Evolutionary conservation across 1,284 basidiomycete species (phyloP).

Genomic region (Sporisorium graminicola): DNA sequence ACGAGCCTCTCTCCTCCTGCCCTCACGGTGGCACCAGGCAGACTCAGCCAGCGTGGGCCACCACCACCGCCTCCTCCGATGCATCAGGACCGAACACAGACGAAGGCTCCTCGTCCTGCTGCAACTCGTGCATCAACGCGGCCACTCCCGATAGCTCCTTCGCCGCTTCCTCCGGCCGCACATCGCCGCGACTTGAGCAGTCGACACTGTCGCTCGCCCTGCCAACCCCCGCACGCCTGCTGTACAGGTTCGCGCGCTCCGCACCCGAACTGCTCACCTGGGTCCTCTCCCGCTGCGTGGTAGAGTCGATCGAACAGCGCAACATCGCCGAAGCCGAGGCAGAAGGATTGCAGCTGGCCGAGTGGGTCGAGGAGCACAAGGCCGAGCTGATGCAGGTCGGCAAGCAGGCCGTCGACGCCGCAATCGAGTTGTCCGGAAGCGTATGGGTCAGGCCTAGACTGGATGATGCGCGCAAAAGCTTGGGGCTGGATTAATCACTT

Average conservation of each 20-base stretch:
- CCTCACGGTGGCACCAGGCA: background rate
- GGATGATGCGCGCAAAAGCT: slow-evolving; percentile 58
- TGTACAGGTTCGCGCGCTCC: slow-evolving; percentile 56
- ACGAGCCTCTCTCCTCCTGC: slow-evolving; percentile 2
- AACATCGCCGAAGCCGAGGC: slow-evolving; percentile 48
- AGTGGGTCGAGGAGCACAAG: slow-evolving; percentile 41
- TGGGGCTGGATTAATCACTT: slow-evolving; percentile 21
- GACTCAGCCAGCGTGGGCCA: background rate
- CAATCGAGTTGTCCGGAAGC: slow-evolving; percentile 61
- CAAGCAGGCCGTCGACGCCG: slow-evolving; percentile 42
- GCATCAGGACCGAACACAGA: background rate
- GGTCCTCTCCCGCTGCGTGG: slow-evolving; percentile 57
- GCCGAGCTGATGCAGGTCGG: slow-evolving; percentile 25
- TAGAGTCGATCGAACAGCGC: slow-evolving; percentile 45
- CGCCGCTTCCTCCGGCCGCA: slow-evolving; percentile 29
- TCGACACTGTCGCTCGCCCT: slow-evolving; percentile 1
- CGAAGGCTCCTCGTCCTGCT: slow-evolving; percentile 1
- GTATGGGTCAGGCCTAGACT: slow-evolving; percentile 65
- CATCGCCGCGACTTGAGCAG: slow-evolving; percentile 3
- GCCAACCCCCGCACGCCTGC: slow-evolving; percentile 50
- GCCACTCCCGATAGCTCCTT: slow-evolving; percentile 29
- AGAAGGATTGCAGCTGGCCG: slow-evolving; percentile 53
- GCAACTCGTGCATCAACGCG: slow-evolving; percentile 2
- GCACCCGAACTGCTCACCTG: slow-evolving; percentile 57
- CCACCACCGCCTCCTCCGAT: background rate